Conservation (phyloP, 2,329 filamentous ascomycete species). For the Ramularia collo-cygni region DNA sequence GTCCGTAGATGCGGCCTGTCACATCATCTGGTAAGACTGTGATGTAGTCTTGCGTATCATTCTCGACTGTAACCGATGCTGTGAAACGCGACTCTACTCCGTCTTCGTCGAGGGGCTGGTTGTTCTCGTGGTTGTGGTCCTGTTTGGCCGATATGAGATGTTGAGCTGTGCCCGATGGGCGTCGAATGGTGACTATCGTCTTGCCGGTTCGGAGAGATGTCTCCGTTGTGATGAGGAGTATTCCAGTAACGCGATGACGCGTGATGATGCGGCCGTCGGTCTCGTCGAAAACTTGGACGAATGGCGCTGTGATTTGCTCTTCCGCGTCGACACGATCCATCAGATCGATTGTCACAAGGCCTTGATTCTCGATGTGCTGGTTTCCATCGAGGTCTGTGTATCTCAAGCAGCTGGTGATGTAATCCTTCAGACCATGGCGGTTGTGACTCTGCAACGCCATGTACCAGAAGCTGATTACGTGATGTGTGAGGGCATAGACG, state of each 20-base stretch:
- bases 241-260: constrained; percentile 65
- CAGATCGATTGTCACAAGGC: constrained; percentile 86
- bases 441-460: constrained; percentile 79
- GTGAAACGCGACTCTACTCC: constrained; percentile 13
- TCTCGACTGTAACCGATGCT: constrained; percentile 19
- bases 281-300: constrained; percentile 51
- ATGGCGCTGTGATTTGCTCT: constrained; percentile 62
- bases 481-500: constrained; percentile 86
- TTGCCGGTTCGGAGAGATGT: constrained; percentile 47
- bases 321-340: constrained; percentile 30
- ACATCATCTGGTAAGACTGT: constrained; percentile 25
- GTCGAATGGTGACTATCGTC: constrained; percentile 27
- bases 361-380: constrained; percentile 80
- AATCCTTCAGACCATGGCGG: constrained; percentile 74
- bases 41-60: constrained; percentile 19
- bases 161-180: constrained; percentile 26
- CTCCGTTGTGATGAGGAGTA: constrained; percentile 67
- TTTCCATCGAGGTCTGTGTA: constrained; percentile 70
- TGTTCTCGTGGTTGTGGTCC: constrained; percentile 9
- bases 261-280: constrained; percentile 60
- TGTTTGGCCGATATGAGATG: constrained; percentile 15
- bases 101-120: constrained; percentile 3
- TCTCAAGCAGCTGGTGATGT: constrained; percentile 78
- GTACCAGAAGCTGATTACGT: constrained; percentile 97
- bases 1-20: constrained; percentile 24